Base-by-base conservation (phyloP, 2,329 filamentous ascomycete genomes). In the Nothomitra cinnamomea region DNA sequence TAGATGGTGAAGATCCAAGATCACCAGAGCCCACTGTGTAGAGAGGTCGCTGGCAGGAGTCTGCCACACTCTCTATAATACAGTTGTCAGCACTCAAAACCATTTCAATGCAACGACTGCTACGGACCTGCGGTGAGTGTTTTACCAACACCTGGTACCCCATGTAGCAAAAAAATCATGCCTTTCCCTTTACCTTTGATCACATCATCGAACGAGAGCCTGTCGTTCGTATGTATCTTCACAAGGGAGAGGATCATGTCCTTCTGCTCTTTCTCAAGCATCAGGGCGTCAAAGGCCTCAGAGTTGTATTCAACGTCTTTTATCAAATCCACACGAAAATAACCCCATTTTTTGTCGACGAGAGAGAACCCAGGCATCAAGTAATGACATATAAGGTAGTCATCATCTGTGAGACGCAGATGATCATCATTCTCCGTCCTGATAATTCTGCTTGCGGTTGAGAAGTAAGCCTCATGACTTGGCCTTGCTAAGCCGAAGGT, bases 321-420 rank as follows among this genome's bases (percentile, higher is more conserved):
- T 57, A 94, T 76, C 0, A 82, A 80, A 0, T 83, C 85, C 17
- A 95, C 82, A 0, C 80, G 82, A 60, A 95, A 87, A 64, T 94
- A 86, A 0, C 94, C 76, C 88, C 88, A 95, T 7, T 87, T 72
- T 68, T 94, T 94, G 67, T 94, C 87, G 0, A 79, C 80, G 64
- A 95, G 92, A 0, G 86, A 79, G 61, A 94, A 95, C 0, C 88
- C 89, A 1, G 92, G 75, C 0, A 94, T 85, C 0, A 94, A 80
- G 0, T 88, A 83, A 1, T 85, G 89, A 1, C 87, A 82, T 49
- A 94, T 82, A 5, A 95, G 71, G 5, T 6, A 6, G 15, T 42
- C 40, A 6, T 42, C 40, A n/a, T 42, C 15, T 15, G 40, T 6
- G 40, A 42, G 40, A 42, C 15, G 5, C 15, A n/a, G 15, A 4